A percentile compares a stretch with the other conserved stretches of the same genome.
Conservation (phyloP, 257 asterid genomes). For the Forsythia suspensa region DNA sequence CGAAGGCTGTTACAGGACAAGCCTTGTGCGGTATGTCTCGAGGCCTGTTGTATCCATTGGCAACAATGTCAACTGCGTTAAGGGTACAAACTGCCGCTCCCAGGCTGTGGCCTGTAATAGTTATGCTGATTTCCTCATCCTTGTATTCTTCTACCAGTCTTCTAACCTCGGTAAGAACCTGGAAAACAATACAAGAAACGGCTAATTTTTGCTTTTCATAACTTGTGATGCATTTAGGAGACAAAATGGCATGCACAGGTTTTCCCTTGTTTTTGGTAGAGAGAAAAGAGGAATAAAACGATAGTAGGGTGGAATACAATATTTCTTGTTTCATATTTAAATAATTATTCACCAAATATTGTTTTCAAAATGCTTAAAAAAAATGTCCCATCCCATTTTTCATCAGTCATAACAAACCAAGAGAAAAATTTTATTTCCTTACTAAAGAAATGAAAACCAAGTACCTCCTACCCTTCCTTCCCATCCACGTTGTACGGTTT, state of each 20-base stretch:
- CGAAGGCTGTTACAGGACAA: slow-evolving; percentile 66
- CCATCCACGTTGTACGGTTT: not conserved
- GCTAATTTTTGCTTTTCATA: not conserved
- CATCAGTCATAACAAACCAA: not conserved
- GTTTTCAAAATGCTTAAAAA: not conserved
- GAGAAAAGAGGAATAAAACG: not conserved
- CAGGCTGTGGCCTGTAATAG: slow-evolving; percentile 76
- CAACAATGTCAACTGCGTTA: slow-evolving; percentile 63
- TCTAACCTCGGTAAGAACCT: slow-evolving; percentile 67
- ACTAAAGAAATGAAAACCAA: not conserved
- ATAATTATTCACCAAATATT: not conserved
- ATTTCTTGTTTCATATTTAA: not conserved
- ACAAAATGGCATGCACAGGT: not conserved
- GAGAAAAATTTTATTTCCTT: not conserved
- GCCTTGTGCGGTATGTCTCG: slow-evolving; percentile 34
- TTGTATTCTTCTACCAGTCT: slow-evolving; percentile 62
- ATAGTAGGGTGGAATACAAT: not conserved
- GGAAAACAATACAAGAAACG: not conserved
- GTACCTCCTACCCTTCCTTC: not conserved
- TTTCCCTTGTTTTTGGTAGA: not conserved
- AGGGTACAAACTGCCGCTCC: slow-evolving; percentile 77
- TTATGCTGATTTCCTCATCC: slow-evolving; percentile 70
- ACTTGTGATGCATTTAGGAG: not conserved
- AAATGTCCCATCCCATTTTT: not conserved
- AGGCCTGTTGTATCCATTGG: slow-evolving; percentile 53